Base-by-base conservation (phyloP, 495 filamentous ascomycete species). In the Aspergillus saccharolyticus region DNA sequence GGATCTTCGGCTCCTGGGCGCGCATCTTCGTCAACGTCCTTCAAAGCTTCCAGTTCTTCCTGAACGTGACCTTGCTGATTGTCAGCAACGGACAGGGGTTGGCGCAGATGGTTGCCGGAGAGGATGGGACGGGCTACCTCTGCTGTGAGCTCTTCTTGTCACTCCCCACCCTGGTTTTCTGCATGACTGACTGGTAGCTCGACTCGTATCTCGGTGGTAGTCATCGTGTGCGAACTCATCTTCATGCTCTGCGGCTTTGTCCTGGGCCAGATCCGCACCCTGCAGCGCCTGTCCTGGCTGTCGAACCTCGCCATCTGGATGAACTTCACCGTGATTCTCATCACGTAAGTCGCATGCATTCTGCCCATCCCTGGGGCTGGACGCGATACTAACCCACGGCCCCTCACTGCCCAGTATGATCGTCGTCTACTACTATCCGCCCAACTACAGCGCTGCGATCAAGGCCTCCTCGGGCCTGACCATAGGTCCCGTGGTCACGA, bases 231-330 rank as follows among this genome's bases (percentile, higher is more conserved):
- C 14, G 47, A 50, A 16, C 22, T 50, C 5, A 50, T 50, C 47
- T 50, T 50, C 47, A 50, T 28, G 15, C 47, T 50, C 22, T 5
- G 28, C 22, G 47, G 47, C 16, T 50, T 50, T 17, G 1, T 50
- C 15, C 14, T 50, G 4, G 47, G 47, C 22, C 47, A 50, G 47
- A 50, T 50, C 17, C 47, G 47, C 12, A 50, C 47, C 22, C 15
- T 50, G 22, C 47, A 50, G 21, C 47, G 47, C 22, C 14, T 50
- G 24, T 50, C 47, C 14, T 50, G 47, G 47, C 12, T 50, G 22
- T 30, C 47, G 5, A 50, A 50, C 47, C 47, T 50, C 22, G 47
- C 47, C 14, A 50, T 50, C 47, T 50, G 47, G 47, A 24, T 50
- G 21, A 50, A 50, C 15, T 24, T 50, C 7, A 50, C 22, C 9